These are phyloP conservation scores for Stachybotrys echinatus DNA, from an alignment of 2,329 filamentous ascomycete species.

Conservation along the genomic window DNA sequence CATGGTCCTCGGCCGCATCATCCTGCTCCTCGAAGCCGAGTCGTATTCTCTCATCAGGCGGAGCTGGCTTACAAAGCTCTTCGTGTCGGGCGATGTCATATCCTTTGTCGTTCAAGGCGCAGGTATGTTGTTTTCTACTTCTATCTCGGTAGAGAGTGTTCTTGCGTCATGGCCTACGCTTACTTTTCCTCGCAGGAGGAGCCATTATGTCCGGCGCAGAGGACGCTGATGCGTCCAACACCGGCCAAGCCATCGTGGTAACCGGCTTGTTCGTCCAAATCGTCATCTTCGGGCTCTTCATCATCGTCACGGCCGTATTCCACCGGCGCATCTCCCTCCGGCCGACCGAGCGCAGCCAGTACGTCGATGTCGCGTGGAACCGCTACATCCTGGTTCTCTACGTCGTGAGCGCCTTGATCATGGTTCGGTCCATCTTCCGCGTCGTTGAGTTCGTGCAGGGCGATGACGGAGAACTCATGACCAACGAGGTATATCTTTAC, in stretches of 20 bases:
- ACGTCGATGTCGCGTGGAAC: conserved; percentile 16
- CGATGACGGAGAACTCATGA: conserved; percentile 18
- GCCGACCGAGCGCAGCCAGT: conserved; percentile 1
- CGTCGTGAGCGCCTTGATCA: conserved; percentile 21
- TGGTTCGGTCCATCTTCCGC: conserved; percentile 31
- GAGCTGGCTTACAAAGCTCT: conserved; percentile 40
- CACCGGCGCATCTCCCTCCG: conserved; percentile 19
- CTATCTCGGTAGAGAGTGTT: not conserved
- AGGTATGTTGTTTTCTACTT: conserved; percentile 4
- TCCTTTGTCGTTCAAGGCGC: conserved; percentile 25
- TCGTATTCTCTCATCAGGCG: conserved; percentile 30
- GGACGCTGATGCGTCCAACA: conserved; percentile 10
- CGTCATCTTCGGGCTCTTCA: conserved; percentile 46
- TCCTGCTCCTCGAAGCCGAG: conserved; percentile 25
- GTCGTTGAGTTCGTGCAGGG: conserved; percentile 31
- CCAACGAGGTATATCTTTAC: conserved; percentile 23
- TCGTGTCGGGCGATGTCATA: conserved; percentile 40
- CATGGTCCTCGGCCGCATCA: conserved; percentile 34
- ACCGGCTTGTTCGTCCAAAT: conserved; percentile 47
- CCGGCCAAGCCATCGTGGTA: conserved; percentile 40
- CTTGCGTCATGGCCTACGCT: not conserved
- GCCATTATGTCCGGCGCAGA: conserved; percentile 7
- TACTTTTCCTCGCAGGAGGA: conserved; percentile 1
- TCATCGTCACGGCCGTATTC: conserved; percentile 36
- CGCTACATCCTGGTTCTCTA: conserved; percentile 14